These are phyloP conservation scores for Eurotiales sp. DNA, from an alignment of 2,329 filamentous ascomycete species.

Conservation along the genomic window DNA sequence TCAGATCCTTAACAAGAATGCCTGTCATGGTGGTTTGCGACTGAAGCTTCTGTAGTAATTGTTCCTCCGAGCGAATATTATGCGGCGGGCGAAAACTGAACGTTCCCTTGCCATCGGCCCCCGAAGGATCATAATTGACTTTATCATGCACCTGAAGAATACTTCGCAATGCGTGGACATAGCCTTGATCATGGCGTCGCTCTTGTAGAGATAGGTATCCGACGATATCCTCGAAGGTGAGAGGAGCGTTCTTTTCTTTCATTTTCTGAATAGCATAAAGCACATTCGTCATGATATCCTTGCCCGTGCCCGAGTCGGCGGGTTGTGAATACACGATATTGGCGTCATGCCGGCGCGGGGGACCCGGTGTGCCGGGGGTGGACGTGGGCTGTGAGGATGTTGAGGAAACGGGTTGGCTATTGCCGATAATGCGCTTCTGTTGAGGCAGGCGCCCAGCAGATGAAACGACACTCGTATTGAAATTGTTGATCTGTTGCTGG, in stretches of 20 bases:
- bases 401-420: conserved; percentile 49
- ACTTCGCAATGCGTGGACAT: conserved; percentile 61
- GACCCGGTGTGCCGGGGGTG: conserved; percentile 30
- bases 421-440: conserved; percentile 48
- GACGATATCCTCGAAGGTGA: conserved; percentile 72
- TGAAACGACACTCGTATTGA: conserved; percentile 59
- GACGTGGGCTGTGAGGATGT: conserved; percentile 52
- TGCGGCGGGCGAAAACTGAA: conserved; percentile 83
- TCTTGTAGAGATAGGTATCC: conserved; percentile 71
- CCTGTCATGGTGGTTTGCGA: conserved; percentile 75
- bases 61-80: conserved; percentile 71
- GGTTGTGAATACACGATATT: conserved; percentile 69
- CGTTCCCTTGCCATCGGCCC: conserved; percentile 66
- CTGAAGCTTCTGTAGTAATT: conserved; percentile 78
- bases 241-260: conserved; percentile 63
- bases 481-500: conserved; percentile 61
- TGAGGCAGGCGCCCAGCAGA: conserved; percentile 62
- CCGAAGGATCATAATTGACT: conserved; percentile 54
- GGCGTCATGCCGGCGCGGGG: conserved; percentile 56
- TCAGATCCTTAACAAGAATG: conserved; percentile 81
- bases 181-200: conserved; percentile 54
- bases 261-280: conserved; percentile 82
- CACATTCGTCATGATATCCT: conserved; percentile 81
- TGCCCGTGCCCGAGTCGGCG: conserved; percentile 69
- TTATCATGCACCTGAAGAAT: conserved; percentile 66